Conservation (phyloP, 73 alveolate species). For the Diophrys sp. region DNA sequence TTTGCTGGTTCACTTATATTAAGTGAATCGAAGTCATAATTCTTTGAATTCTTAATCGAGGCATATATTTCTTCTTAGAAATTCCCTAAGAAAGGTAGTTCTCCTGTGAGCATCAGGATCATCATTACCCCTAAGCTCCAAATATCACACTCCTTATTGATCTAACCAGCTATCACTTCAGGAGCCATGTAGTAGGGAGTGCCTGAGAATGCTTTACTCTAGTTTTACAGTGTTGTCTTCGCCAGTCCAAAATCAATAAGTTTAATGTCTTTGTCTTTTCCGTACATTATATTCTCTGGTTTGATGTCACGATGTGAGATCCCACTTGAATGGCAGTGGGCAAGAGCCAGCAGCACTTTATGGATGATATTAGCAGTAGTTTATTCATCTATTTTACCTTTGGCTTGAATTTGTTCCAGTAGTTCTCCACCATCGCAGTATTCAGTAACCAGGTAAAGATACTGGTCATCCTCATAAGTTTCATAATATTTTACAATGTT, state of each 20-base stretch:
- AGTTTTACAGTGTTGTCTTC: background rate
- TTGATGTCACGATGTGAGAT: constrained; percentile 69
- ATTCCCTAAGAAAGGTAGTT: constrained; percentile 24
- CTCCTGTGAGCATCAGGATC: constrained; percentile 11
- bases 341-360: constrained; percentile 29
- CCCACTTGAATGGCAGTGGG: constrained; percentile 56
- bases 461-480: constrained; percentile 45
- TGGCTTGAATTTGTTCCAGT: constrained; percentile 35
- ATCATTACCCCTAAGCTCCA: constrained; percentile 22
- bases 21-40: constrained; percentile 32
- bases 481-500: constrained; percentile 53
- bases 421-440: constrained; percentile 66
- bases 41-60: constrained; percentile 4
- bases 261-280: constrained; percentile 52
- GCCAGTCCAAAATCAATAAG: constrained; percentile 73
- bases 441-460: constrained; percentile 49
- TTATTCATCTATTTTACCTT: constrained; percentile 41
- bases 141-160: constrained; percentile 26
- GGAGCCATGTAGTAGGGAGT: constrained; percentile 34
- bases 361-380: constrained; percentile 47
- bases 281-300: constrained; percentile 69
- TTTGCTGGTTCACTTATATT: constrained; percentile 56
- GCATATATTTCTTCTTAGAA: constrained; percentile 11
- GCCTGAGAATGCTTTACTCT: background rate
- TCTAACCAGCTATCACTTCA: constrained; percentile 19